Conservation (phyloP, 83 land plant genomes). For the Picea mariana region DNA sequence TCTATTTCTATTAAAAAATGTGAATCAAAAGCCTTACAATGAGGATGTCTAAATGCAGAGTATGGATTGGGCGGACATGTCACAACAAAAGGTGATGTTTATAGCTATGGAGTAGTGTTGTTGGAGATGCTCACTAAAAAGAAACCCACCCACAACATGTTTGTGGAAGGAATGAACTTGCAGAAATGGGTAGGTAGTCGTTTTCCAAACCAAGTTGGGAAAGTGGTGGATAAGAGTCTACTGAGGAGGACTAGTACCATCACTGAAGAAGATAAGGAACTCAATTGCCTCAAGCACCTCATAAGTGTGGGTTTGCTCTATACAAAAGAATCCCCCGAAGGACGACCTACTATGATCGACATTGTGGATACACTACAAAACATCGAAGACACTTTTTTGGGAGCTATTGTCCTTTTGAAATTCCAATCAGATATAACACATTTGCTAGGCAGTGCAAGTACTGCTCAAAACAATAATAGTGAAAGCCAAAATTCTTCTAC, state of each 20-base stretch:
- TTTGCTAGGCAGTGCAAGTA: not conserved
- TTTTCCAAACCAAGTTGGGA: not conserved
- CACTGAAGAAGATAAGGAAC: not conserved
- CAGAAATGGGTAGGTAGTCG: not conserved
- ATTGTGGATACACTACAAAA: not conserved
- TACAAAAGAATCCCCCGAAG: not conserved
- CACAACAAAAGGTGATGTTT: not conserved
- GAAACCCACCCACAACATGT: not conserved
- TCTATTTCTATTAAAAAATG: not conserved
- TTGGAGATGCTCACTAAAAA: not conserved
- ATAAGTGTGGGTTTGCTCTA: not conserved
- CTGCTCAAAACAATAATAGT: not conserved
- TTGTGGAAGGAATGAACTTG: not conserved
- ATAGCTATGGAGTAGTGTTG: not conserved
- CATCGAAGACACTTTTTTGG: not conserved
- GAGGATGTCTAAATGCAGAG: not conserved
- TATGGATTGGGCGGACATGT: not conserved
- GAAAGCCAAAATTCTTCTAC: not conserved
- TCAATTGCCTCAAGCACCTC: not conserved
- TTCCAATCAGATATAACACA: not conserved
- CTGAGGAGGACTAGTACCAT: not conserved
- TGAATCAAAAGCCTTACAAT: not conserved
- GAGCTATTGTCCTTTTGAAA: not conserved
- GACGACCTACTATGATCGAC: not conserved
- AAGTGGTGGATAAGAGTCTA: not conserved